Evolutionary conservation across 2,329 filamentous ascomycete genomes (phyloP).

Genomic region (Colletotrichum gigasporum): DNA sequence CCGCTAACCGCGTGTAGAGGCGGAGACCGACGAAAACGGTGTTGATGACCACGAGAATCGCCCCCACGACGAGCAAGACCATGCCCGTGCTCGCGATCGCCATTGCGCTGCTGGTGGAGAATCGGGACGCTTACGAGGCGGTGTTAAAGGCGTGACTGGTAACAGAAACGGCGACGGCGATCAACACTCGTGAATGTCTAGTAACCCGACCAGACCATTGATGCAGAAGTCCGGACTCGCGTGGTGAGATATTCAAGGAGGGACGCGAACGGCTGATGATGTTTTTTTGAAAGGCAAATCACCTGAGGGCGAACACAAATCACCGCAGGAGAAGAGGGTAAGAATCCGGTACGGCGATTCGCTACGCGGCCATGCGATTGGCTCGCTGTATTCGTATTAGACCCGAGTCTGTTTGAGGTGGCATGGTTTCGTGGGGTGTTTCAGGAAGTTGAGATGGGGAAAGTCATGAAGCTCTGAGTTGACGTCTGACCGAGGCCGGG

Average conservation of each 20-base stretch:
- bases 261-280: too few species aligned
- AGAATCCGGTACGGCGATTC: not conserved
- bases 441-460: not conserved
- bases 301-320: not conserved
- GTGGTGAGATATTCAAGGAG: not conserved
- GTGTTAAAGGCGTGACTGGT: not conserved
- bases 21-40: conserved; percentile 20
- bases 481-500: conserved; percentile 6
- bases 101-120: not conserved
- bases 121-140: not conserved
- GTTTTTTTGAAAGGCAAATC: not conserved
- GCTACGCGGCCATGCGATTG: not conserved
- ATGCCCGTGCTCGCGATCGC: not conserved
- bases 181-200: not conserved
- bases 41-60: conserved; percentile 7
- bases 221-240: not conserved
- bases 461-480: not conserved
- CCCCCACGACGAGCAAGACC: conserved; percentile 8
- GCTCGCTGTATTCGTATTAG: not conserved
- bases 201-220: not conserved
- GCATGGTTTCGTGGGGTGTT: conserved; percentile 24
- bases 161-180: not conserved
- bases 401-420: not conserved
- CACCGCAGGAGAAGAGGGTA: not conserved
- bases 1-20: conserved; percentile 6